Conservation (phyloP, 768 basidiomycete species). For the Mycena olivaceomarginata region DNA sequence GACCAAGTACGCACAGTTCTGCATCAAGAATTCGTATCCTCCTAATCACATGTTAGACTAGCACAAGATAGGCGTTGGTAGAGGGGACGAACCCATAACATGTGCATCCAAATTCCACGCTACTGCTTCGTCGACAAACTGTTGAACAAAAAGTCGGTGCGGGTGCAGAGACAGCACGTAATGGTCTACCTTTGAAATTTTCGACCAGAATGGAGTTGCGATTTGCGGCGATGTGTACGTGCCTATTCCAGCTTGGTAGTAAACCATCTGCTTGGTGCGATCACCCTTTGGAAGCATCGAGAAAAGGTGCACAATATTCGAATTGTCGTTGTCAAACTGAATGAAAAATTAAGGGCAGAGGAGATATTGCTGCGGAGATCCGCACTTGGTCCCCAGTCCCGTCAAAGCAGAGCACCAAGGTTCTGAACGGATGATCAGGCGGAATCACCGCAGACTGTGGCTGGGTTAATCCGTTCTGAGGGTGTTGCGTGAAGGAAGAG, state of each 20-base stretch:
- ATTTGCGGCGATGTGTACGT: conserved; percentile 73
- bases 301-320: conserved; percentile 63
- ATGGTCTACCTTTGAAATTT: conserved; percentile 50
- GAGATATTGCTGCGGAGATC: background rate
- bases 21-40: conserved; percentile 79
- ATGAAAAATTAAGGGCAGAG: background rate
- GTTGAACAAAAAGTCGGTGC: background rate
- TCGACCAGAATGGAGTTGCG: conserved; percentile 67
- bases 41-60: conserved; percentile 51
- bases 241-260: conserved; percentile 77
- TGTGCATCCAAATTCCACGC: conserved; percentile 71
- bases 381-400: conserved; percentile 64
- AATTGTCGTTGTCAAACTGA: conserved; percentile 56
- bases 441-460: conserved; percentile 34
- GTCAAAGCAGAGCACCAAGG: conserved; percentile 55
- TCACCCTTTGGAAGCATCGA: conserved; percentile 61
- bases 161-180: background rate
- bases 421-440: conserved; percentile 42
- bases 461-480: conserved; percentile 13
- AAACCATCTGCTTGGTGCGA: conserved; percentile 59
- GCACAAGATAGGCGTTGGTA: background rate
- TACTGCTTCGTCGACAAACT: conserved; percentile 58
- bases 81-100: conserved; percentile 65
- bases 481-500: conserved; percentile 14
- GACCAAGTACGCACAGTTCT: conserved; percentile 65